A percentile compares a stretch with the other conserved stretches of the same genome.
These are phyloP conservation scores for Nidula microcarpa DNA, from an alignment of 768 basidiomycete genomes.

Conservation along the genomic window DNA sequence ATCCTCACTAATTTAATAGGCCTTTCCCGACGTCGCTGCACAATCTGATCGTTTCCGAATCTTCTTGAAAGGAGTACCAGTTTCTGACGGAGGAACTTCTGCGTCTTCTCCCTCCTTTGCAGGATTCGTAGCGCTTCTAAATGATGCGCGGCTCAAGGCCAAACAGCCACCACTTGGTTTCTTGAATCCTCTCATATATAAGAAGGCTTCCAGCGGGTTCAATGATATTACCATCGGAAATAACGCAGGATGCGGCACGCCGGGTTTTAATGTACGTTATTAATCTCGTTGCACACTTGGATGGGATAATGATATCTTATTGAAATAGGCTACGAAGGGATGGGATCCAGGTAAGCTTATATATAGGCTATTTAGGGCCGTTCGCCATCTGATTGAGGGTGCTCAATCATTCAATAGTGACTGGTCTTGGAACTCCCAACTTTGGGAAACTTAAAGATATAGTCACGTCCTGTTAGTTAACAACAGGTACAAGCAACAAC, in stretches of 20 bases:
- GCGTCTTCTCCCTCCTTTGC: slow-evolving; percentile 60
- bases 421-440: slow-evolving; percentile 53
- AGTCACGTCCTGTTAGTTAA: neutral
- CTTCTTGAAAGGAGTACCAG: slow-evolving; percentile 31
- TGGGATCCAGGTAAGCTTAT: slow-evolving; percentile 49
- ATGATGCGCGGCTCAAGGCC: slow-evolving; percentile 49
- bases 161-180: slow-evolving; percentile 51
- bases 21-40: slow-evolving; percentile 62
- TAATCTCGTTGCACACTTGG: too few species aligned
- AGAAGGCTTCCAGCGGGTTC: slow-evolving; percentile 29
- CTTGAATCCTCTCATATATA: slow-evolving; percentile 61
- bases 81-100: slow-evolving; percentile 55
- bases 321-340: neutral
- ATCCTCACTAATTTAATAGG: too few species aligned
- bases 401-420: slow-evolving; percentile 34
- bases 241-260: slow-evolving; percentile 54
- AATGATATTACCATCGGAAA: slow-evolving; percentile 57
- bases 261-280: slow-evolving; percentile 52
- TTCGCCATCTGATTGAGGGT: neutral
- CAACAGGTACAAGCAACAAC: too few species aligned
- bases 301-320: too few species aligned
- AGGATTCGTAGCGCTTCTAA: slow-evolving; percentile 57
- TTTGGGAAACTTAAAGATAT: slow-evolving; percentile 43
- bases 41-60: slow-evolving; percentile 48
- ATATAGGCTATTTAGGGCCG: neutral